phyloP scores from a whole-genome alignment of 192 early-diverging fungal species.

The Rhizophagus clarus region DNA sequence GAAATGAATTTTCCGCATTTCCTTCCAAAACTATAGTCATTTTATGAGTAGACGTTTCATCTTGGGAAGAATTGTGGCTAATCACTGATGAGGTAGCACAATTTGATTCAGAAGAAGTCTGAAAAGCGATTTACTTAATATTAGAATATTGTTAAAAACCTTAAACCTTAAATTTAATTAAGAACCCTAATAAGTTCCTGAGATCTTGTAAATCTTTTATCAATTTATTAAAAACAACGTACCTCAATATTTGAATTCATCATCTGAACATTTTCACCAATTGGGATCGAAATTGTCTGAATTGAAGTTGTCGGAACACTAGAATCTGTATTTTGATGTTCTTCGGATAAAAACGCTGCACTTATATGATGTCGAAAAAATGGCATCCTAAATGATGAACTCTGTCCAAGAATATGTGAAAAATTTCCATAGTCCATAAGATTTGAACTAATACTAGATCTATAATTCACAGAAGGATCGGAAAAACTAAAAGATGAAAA shows the following conservation, averaged over 20 bases:
- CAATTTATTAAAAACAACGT: neutral
- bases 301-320: neutral
- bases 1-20: neutral
- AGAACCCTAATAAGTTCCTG: no score
- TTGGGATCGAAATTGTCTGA: neutral
- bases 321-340: neutral
- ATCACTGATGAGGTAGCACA: neutral
- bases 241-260: neutral
- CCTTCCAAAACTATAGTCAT: neutral
- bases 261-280: neutral
- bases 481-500: neutral
- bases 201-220: neutral
- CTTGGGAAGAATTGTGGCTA: neutral
- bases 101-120: neutral
- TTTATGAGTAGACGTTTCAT: neutral
- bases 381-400: neutral
- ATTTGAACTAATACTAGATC: neutral
- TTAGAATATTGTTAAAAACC: neutral
- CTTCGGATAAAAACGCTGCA: neutral
- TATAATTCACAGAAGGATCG: slow-evolving; percentile 13
- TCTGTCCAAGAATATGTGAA: neutral
- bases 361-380: neutral
- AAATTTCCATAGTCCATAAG: slow-evolving; percentile 13
- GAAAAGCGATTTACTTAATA: neutral
- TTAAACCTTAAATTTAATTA: no score